Percentiles rank a stretch among this genome's conserved stretches.
Evolutionary conservation across 768 basidiomycete genomes (phyloP).

Genomic region (Boletus vinaceobasis): DNA sequence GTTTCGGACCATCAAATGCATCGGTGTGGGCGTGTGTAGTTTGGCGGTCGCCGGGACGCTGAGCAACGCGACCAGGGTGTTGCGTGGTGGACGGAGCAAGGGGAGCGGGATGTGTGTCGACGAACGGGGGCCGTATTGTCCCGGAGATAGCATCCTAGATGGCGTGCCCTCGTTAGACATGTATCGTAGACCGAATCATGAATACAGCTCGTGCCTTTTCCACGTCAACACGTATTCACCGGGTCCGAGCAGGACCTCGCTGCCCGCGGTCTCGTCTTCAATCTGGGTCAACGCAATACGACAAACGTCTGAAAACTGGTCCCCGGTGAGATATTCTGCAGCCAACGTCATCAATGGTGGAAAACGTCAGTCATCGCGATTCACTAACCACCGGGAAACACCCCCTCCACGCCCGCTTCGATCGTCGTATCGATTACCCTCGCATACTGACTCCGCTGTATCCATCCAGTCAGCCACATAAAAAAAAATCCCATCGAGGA

Average conservation of each 20-base stretch:
- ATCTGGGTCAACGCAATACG: constrained; percentile 45
- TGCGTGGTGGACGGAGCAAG: constrained; percentile 52
- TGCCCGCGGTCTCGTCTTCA: constrained; percentile 36
- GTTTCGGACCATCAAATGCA: constrained; percentile 65
- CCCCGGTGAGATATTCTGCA: constrained; percentile 61
- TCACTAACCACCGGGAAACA: constrained; percentile 46
- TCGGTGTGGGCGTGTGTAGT: constrained; percentile 57
- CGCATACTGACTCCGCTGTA: constrained; percentile 43
- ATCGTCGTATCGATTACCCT: constrained; percentile 52
- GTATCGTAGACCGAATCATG: neutral
- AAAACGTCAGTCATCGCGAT: neutral
- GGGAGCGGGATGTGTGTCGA: constrained; percentile 61
- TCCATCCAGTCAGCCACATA: neutral
- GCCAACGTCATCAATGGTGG: neutral
- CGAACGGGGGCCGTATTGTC: constrained; percentile 42
- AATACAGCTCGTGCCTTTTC: constrained; percentile 48
- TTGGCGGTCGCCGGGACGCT: constrained; percentile 57
- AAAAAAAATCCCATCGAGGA: neutral
- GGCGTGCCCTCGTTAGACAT: neutral
- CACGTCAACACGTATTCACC: constrained; percentile 62
- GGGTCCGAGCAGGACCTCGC: constrained; percentile 42
- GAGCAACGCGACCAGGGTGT: constrained; percentile 65
- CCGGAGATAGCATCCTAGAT: constrained; percentile 45
- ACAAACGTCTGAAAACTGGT: constrained; percentile 58
- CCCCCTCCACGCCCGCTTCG: constrained; percentile 40